Conservation (phyloP, 257 asterid genomes). For the Nicotiana benthamiana region DNA sequence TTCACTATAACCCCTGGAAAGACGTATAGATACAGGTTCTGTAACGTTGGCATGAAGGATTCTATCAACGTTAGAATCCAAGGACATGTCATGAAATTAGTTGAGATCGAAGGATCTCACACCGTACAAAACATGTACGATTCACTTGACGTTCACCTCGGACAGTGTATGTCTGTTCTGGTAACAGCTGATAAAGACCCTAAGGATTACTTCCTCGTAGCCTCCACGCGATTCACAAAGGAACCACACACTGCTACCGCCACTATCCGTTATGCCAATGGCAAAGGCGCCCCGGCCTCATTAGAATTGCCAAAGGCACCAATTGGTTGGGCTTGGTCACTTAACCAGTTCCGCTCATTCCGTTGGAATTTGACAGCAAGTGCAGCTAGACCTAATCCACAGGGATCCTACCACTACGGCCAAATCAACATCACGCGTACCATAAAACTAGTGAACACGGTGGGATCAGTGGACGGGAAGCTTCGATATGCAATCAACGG, state of each 20-base stretch:
- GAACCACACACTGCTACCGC: conserved; percentile 26
- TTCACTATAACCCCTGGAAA: conserved; percentile 35
- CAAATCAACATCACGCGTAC: conserved; percentile 54
- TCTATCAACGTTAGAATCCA: conserved; percentile 49
- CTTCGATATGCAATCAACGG: conserved; percentile 48
- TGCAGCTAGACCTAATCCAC: conserved; percentile 72
- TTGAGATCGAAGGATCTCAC: conserved; percentile 61
- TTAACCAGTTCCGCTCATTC: conserved; percentile 49
- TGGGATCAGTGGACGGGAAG: conserved; percentile 24
- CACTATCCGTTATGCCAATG: conserved; percentile 28
- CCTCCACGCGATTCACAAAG: conserved; percentile 43
- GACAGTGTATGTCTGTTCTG: conserved; percentile 51
- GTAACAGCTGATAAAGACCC: conserved; percentile 44
- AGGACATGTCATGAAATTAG: conserved; percentile 46
- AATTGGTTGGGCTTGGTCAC: conserved; percentile 40
- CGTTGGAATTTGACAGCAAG: conserved; percentile 64
- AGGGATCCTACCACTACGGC: conserved; percentile 66
- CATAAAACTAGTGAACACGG: conserved; percentile 29
- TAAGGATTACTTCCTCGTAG: conserved; percentile 47
- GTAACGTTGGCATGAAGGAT: conserved; percentile 53
- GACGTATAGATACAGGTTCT: conserved; percentile 45
- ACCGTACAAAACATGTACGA: conserved; percentile 41
- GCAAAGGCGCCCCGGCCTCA: conserved; percentile 33
- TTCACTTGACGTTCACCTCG: conserved; percentile 51
- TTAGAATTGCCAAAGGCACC: conserved; percentile 38